Evolutionary conservation across 108 stramenopile species (phyloP).

Genomic region (Fragilaria radians): DNA sequence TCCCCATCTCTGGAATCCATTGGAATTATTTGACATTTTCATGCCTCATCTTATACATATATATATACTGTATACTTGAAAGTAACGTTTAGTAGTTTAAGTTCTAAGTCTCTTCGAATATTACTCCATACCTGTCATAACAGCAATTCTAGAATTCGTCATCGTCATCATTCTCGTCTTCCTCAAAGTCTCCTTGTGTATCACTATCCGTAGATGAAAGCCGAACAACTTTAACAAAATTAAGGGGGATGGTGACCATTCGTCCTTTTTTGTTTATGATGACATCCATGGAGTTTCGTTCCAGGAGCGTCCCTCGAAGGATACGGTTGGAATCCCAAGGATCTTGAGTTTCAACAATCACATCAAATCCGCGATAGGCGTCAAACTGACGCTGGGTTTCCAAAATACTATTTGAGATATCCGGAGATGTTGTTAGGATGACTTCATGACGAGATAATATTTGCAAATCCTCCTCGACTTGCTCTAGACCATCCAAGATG

Average conservation of each 20-base stretch:
- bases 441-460: slow-evolving; percentile 70
- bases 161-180: background rate
- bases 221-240: slow-evolving; percentile 45
- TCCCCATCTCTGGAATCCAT: too few species aligned
- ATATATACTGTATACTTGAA: too few species aligned
- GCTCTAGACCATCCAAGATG: slow-evolving; percentile 50
- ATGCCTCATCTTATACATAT: too few species aligned
- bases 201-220: slow-evolving; percentile 5
- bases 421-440: slow-evolving; percentile 52
- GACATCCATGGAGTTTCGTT: slow-evolving; percentile 78
- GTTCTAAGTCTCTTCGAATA: too few species aligned
- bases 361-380: slow-evolving; percentile 41
- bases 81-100: too few species aligned
- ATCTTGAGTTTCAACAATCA: slow-evolving; percentile 71
- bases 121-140: too few species aligned
- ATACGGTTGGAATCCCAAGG: slow-evolving; percentile 78
- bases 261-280: slow-evolving; percentile 74
- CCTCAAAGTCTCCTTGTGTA: too few species aligned
- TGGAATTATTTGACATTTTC: too few species aligned
- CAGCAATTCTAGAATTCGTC: background rate
- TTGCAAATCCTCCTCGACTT: slow-evolving; percentile 52
- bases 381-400: slow-evolving; percentile 81
- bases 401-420: slow-evolving; percentile 36
- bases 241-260: slow-evolving; percentile 75
- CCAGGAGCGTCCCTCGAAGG: slow-evolving; percentile 63